phyloP scores from a whole-genome alignment of 257 asterid genomes.

The Schizonepeta tenuifolia region DNA sequence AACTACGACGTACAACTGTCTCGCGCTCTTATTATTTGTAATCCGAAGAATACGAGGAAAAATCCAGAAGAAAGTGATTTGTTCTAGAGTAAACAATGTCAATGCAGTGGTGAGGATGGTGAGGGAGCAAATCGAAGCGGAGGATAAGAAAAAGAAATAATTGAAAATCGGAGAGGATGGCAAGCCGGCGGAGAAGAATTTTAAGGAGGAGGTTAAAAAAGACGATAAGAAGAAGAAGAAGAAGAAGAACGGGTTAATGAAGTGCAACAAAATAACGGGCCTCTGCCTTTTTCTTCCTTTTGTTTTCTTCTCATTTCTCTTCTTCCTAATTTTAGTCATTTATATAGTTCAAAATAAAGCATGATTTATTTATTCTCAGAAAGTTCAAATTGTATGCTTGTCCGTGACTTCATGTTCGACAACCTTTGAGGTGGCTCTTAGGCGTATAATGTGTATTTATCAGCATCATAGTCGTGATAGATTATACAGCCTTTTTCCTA shows the following conservation, averaged over 20 bases:
- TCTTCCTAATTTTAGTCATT: not conserved
- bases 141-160: conserved; percentile 57
- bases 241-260: conserved; percentile 24
- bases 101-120: conserved; percentile 71
- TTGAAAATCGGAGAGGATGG: conserved; percentile 37
- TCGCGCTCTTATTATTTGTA: too few species aligned
- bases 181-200: conserved; percentile 30
- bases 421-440: too few species aligned
- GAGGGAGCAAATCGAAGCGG: conserved; percentile 55
- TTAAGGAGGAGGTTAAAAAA: conserved; percentile 38
- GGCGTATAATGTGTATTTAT: too few species aligned
- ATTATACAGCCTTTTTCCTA: not conserved
- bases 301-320: not conserved
- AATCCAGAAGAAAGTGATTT: conserved; percentile 66
- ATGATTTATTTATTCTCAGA: not conserved
- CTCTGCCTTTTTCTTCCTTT: conserved; percentile 20
- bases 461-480: too few species aligned
- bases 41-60: too few species aligned
- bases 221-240: conserved; percentile 18
- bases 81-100: conserved; percentile 68
- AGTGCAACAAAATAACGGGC: conserved; percentile 45
- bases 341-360: too few species aligned
- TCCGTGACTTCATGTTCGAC: too few species aligned
- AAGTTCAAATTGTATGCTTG: not conserved
- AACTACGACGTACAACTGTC: too few species aligned